These are phyloP conservation scores for Coemansia sp. DNA, from an alignment of 371 early-diverging fungal species.

Conservation along the genomic window DNA sequence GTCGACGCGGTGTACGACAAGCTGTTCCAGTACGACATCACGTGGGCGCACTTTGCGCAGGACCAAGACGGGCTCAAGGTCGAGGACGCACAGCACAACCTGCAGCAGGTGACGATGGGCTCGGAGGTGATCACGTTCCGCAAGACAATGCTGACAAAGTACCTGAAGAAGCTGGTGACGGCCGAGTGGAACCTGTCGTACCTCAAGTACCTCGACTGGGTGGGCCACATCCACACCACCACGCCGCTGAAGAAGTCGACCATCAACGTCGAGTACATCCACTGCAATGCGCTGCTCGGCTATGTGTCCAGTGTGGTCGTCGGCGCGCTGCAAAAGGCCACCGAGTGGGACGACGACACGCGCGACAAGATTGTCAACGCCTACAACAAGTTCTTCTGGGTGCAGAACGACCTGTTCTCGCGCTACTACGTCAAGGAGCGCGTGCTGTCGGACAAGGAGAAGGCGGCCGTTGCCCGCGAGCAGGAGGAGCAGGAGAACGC, in stretches of 20 bases:
- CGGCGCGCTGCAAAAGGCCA: slow-evolving; percentile 60
- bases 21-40: slow-evolving; percentile 64
- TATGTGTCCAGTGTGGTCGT: slow-evolving; percentile 68
- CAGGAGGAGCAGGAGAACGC: slow-evolving; percentile 21
- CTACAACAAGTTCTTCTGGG: slow-evolving; percentile 83
- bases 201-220: slow-evolving; percentile 77
- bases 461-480: slow-evolving; percentile 15
- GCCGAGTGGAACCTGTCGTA: slow-evolving; percentile 74
- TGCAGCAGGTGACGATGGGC: slow-evolving; percentile 58
- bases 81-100: slow-evolving; percentile 35
- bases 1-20: slow-evolving; percentile 75
- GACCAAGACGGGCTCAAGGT: slow-evolving; percentile 68
- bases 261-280: slow-evolving; percentile 83
- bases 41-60: slow-evolving; percentile 65
- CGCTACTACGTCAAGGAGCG: slow-evolving; percentile 72
- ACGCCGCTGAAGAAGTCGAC: slow-evolving; percentile 72
- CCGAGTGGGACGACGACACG: slow-evolving; percentile 60
- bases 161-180: slow-evolving; percentile 70
- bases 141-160: slow-evolving; percentile 73
- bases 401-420: slow-evolving; percentile 85
- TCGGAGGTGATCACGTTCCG: slow-evolving; percentile 80
- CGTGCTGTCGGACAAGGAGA: slow-evolving; percentile 41
- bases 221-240: slow-evolving; percentile 70
- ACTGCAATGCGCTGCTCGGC: slow-evolving; percentile 75
- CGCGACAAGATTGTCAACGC: slow-evolving; percentile 65